Conservation (phyloP, 2,329 filamentous ascomycete species). For the Claviceps purpurea region DNA sequence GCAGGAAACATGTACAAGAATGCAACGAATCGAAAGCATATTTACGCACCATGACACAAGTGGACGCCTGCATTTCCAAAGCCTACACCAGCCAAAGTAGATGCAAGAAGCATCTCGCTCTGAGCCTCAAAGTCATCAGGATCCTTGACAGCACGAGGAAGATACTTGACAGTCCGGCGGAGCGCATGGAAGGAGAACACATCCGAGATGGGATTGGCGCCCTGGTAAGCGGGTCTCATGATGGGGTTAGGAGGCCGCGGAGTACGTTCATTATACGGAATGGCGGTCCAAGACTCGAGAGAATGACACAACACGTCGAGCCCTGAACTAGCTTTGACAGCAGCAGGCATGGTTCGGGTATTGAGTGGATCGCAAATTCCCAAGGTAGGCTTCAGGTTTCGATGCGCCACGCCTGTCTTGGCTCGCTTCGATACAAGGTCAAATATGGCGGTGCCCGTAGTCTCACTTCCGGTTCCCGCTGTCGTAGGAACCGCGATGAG, state of each 20-base stretch:
- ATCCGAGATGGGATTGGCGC: constrained; percentile 93
- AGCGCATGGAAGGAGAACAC: constrained; percentile 89
- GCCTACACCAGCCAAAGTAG: constrained; percentile 85
- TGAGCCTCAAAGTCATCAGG: constrained; percentile 90
- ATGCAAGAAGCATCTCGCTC: constrained; percentile 86
- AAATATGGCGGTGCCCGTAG: constrained; percentile 95
- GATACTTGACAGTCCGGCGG: constrained; percentile 73
- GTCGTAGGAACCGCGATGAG: constrained; percentile 77
- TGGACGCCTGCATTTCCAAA: constrained; percentile 98
- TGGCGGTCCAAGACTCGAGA: constrained; percentile 94
- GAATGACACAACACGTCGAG: constrained; percentile 92
- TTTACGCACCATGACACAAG: constrained; percentile 43
- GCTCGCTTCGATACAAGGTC: constrained; percentile 80
- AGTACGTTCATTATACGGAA: constrained; percentile 76
- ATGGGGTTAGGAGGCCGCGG: constrained; percentile 84
- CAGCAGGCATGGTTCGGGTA: constrained; percentile 88
- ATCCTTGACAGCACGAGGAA: constrained; percentile 74
- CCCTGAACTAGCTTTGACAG: constrained; percentile 83
- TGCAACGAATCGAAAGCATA: neutral
- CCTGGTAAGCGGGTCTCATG: constrained; percentile 84
- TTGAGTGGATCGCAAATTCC: constrained; percentile 81
- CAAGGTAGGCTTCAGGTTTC: constrained; percentile 87
- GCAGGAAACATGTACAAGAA: neutral
- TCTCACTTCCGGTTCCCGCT: constrained; percentile 80
- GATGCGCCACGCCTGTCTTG: constrained; percentile 92